phyloP scores from a whole-genome alignment of 2,329 filamentous ascomycete genomes.

The Aureobasidium sp. region DNA sequence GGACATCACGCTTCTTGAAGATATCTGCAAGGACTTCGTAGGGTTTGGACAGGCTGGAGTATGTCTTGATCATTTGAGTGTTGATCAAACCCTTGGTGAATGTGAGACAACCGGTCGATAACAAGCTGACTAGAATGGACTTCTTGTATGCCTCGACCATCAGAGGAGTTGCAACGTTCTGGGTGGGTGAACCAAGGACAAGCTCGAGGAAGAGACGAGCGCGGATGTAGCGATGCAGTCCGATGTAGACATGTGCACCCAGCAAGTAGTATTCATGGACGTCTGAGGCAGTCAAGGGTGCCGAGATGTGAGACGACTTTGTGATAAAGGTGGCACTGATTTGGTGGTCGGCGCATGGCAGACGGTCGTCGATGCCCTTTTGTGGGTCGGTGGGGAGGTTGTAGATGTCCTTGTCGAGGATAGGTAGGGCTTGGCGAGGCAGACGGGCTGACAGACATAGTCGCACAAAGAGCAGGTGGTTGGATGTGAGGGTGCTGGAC shows the following conservation, averaged over 20 bases:
- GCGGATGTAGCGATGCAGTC: conserved; percentile 35
- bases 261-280: conserved; percentile 51
- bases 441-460: conserved; percentile 50
- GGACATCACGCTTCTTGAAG: conserved; percentile 56
- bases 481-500: conserved; percentile 58
- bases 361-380: conserved; percentile 33
- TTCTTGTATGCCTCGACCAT: conserved; percentile 91
- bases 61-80: conserved; percentile 47
- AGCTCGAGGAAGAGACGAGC: conserved; percentile 43
- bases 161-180: conserved; percentile 55
- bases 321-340: conserved; percentile 54
- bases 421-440: conserved; percentile 50
- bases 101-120: conserved; percentile 58
- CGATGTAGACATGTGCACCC: conserved; percentile 43
- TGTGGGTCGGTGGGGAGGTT: conserved; percentile 48
- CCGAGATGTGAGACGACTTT: conserved; percentile 50
- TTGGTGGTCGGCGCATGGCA: conserved; percentile 35
- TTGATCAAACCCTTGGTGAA: conserved; percentile 52
- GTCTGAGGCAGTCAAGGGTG: conserved; percentile 43
- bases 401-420: conserved; percentile 60
- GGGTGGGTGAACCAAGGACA: conserved; percentile 59
- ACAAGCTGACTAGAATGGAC: conserved; percentile 71
- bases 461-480: conserved; percentile 52
- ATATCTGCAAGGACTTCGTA: conserved; percentile 65
- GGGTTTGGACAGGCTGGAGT: conserved; percentile 54